A percentile compares a stretch with the other conserved stretches of the same genome.
Evolutionary conservation across 2,329 filamentous ascomycete species (phyloP).

Genomic region (Ascochyta rabiei): DNA sequence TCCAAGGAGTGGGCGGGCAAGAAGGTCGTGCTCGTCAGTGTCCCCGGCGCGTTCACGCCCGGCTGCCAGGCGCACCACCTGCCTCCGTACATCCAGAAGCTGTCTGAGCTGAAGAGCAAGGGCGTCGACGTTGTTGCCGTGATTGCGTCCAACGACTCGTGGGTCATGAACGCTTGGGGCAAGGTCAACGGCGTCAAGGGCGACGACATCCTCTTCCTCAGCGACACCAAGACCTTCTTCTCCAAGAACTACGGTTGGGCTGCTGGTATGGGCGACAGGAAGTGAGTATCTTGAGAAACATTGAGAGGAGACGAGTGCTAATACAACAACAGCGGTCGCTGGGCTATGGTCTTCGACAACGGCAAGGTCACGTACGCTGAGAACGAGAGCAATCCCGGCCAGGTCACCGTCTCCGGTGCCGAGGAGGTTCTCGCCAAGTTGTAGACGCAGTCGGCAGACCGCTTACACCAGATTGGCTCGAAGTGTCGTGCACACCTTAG

Average conservation of each 20-base stretch:
- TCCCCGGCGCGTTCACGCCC: conserved; percentile 67
- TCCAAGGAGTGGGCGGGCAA: conserved; percentile 75
- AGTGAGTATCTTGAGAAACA: conserved; percentile 39
- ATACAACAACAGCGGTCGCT: conserved; percentile 59
- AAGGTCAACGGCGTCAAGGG: conserved; percentile 83
- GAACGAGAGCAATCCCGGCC: conserved; percentile 64
- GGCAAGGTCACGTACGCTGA: conserved; percentile 84
- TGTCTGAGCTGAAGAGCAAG: conserved; percentile 74
- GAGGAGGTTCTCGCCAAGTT: conserved; percentile 57
- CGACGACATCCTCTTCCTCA: conserved; percentile 78
- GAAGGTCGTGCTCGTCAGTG: conserved; percentile 72
- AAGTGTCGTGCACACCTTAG: not conserved
- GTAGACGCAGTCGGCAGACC: conserved; percentile 27
- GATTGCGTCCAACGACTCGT: conserved; percentile 84
- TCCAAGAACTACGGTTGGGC: conserved; percentile 80
- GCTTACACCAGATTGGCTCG: too few species aligned
- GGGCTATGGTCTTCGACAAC: conserved; percentile 77
- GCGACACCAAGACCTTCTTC: conserved; percentile 75
- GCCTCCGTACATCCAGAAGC: conserved; percentile 77
- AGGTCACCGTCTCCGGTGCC: conserved; percentile 57
- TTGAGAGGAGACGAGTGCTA: not conserved
- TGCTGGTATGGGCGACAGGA: conserved; percentile 69
- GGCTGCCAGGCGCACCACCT: conserved; percentile 83
- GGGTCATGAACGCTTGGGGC: conserved; percentile 87
- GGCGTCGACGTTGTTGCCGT: conserved; percentile 83